Evolutionary conservation across 2,329 filamentous ascomycete species (phyloP).

Genomic region (Nemania serpens): DNA sequence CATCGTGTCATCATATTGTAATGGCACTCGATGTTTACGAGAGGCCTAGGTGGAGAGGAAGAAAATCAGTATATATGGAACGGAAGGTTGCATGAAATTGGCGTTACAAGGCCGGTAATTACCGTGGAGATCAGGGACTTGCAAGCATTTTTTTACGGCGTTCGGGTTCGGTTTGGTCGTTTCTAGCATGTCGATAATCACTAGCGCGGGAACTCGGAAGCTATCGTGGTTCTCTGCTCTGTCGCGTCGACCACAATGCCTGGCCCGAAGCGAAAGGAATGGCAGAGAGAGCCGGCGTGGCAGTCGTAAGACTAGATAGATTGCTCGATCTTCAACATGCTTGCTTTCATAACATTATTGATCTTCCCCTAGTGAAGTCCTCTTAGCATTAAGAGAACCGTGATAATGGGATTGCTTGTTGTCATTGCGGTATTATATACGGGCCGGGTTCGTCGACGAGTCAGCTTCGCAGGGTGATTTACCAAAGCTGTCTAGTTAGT

Average conservation of each 20-base stretch:
- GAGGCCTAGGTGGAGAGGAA: too few species aligned
- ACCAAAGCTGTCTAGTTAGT: too few species aligned
- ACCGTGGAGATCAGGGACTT: neutral
- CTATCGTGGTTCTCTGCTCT: neutral
- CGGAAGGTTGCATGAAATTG: constrained; percentile 13
- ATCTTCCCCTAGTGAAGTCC: too few species aligned
- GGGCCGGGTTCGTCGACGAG: too few species aligned
- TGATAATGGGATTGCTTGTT: too few species aligned
- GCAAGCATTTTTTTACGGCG: constrained; percentile 17
- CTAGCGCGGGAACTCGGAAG: neutral
- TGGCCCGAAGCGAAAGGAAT: neutral
- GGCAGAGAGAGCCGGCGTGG: neutral
- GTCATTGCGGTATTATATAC: too few species aligned
- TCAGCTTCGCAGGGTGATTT: too few species aligned
- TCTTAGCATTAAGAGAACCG: neutral
- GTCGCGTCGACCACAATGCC: neutral
- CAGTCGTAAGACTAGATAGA: neutral
- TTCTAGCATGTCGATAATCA: neutral
- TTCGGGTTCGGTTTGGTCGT: neutral
- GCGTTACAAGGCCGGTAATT: constrained; percentile 13
- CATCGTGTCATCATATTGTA: neutral
- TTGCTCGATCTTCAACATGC: neutral
- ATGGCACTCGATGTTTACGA: neutral
- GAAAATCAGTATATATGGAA: neutral
- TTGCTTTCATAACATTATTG: neutral